These are phyloP conservation scores for Crataegus laevigata DNA, from an alignment of 306 rosid species.

Conservation along the genomic window DNA sequence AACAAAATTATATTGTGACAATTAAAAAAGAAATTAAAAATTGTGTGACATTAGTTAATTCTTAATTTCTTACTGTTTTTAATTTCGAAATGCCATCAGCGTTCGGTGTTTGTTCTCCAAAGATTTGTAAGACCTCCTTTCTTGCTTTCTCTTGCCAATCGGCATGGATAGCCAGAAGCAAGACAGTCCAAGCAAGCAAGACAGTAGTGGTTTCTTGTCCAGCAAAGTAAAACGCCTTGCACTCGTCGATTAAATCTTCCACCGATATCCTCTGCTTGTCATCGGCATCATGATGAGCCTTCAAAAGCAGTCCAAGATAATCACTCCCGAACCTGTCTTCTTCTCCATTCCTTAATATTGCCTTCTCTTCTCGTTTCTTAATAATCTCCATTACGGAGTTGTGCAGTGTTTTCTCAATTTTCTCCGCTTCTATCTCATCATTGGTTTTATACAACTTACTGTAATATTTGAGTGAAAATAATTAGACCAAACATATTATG, in stretches of 20 bases:
- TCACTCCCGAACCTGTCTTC: conserved; percentile 23
- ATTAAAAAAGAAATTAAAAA: too few species aligned
- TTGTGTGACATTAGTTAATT: background rate
- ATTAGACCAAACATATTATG: too few species aligned
- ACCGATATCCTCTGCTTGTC: conserved; percentile 12
- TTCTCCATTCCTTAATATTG: background rate
- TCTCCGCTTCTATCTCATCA: conserved; percentile 20
- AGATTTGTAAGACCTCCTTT: conserved; percentile 19
- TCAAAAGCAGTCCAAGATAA: conserved; percentile 21
- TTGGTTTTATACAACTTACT: conserved; percentile 4
- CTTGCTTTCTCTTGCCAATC: conserved; percentile 39
- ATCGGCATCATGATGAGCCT: conserved; percentile 17
- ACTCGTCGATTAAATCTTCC: conserved; percentile 22
- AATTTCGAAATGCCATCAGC: conserved; percentile 16
- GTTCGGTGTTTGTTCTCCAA: conserved; percentile 14
- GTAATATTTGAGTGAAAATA: background rate
- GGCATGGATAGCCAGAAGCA: conserved; percentile 19
- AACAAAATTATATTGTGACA: background rate
- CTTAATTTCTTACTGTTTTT: conserved; percentile 13
- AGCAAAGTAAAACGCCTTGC: conserved; percentile 11
- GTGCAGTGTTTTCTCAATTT: conserved; percentile 17
- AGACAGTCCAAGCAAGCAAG: conserved; percentile 24
- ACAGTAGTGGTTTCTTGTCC: conserved; percentile 27
- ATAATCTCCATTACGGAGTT: conserved; percentile 6
- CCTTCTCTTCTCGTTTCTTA: conserved; percentile 14